These are phyloP conservation scores for Elaeagnus macrophylla DNA, from an alignment of 306 rosid genomes.

Conservation along the genomic window DNA sequence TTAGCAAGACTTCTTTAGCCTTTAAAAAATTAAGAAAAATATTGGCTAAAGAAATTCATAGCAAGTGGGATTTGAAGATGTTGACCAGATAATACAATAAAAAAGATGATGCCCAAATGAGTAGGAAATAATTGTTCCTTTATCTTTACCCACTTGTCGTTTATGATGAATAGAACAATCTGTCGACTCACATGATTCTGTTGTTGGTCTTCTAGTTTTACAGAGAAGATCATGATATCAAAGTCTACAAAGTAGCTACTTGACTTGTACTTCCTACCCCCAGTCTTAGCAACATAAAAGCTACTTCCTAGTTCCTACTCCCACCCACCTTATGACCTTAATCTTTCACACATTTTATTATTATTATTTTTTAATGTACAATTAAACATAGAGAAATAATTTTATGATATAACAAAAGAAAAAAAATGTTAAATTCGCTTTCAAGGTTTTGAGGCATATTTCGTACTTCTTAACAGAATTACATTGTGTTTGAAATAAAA, in stretches of 20 bases:
- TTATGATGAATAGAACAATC: constrained; percentile 17
- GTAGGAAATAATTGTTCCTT: constrained; percentile 43
- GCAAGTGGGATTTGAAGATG: constrained; percentile 23
- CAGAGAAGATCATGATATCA: background rate
- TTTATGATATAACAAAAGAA: no score
- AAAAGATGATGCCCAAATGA: constrained; percentile 37
- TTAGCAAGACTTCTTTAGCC: background rate
- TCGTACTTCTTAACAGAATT: no score
- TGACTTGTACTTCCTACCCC: constrained; percentile 2
- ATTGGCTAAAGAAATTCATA: constrained; percentile 27
- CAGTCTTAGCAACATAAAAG: background rate
- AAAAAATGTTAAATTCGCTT: no score
- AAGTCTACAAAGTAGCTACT: background rate
- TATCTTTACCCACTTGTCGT: constrained; percentile 14
- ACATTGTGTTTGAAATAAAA: no score
- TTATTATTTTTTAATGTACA: no score
- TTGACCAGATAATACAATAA: constrained; percentile 28
- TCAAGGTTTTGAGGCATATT: no score
- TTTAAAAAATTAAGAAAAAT: constrained; percentile 1
- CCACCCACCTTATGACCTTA: no score
- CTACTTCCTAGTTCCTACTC: background rate
- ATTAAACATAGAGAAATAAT: no score
- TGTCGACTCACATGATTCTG: constrained; percentile 25
- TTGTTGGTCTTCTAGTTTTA: background rate
- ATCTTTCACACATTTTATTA: no score